These are phyloP conservation scores for Verticillium tricorpus DNA, from an alignment of 2,329 filamentous ascomycete species.

Conservation along the genomic window DNA sequence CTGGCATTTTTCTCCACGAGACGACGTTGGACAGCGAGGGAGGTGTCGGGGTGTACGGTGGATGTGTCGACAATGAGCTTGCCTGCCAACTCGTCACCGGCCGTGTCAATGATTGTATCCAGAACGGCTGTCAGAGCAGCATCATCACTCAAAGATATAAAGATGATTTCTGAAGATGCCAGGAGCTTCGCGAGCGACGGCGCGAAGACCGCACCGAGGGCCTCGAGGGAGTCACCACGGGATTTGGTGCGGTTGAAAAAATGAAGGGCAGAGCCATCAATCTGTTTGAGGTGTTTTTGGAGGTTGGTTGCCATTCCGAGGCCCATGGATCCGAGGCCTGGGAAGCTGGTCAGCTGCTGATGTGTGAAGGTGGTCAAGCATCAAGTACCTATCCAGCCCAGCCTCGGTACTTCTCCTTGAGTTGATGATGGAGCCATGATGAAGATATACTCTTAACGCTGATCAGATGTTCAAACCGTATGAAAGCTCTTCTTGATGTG, in stretches of 20 bases:
- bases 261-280: conserved; percentile 19
- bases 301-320: conserved; percentile 44
- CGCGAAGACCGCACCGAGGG: conserved; percentile 19
- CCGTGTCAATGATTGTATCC: conserved; percentile 20
- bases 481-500: too few species aligned
- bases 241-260: conserved; percentile 45
- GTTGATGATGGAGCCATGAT: not conserved
- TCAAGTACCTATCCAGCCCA: conserved; percentile 10
- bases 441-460: not conserved
- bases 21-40: conserved; percentile 19
- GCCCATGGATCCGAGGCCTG: conserved; percentile 48
- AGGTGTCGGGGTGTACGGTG: conserved; percentile 42
- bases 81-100: conserved; percentile 16
- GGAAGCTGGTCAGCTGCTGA: not conserved
- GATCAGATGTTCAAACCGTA: not conserved
- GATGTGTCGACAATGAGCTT: conserved; percentile 46
- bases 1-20: conserved; percentile 23
- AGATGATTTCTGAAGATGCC: conserved; percentile 25
- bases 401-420: not conserved
- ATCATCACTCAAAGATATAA: conserved; percentile 39
- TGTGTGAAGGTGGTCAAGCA: too few species aligned
- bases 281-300: conserved; percentile 31
- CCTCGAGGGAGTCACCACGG: conserved; percentile 28
- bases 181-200: conserved; percentile 19
- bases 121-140: conserved; percentile 28